A percentile compares a stretch with the other conserved stretches of the same genome.
Conservation (phyloP, 768 basidiomycete species). For the Gymnopilus dilepis region DNA sequence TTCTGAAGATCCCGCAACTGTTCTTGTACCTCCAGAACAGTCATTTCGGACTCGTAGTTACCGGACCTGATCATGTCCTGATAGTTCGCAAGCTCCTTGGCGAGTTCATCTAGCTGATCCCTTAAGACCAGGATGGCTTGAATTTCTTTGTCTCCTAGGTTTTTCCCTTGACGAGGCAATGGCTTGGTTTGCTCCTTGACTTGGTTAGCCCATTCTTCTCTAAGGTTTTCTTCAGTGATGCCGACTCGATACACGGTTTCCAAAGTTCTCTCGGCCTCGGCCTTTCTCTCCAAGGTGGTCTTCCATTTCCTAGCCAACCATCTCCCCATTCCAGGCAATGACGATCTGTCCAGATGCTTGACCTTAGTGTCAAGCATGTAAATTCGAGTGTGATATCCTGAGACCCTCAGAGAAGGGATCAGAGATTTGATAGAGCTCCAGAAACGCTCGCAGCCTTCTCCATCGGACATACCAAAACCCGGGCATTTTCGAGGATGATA, state of each 20-base stretch:
- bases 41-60: slow-evolving; percentile 4
- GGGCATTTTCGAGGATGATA: slow-evolving; percentile 39
- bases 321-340: slow-evolving; percentile 1
- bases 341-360: slow-evolving; percentile 12
- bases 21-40: neutral
- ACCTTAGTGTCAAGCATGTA: slow-evolving; percentile 20
- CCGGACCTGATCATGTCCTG: slow-evolving; percentile 6
- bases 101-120: slow-evolving; percentile 7
- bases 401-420: slow-evolving; percentile 16
- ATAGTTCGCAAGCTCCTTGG: slow-evolving; percentile 5
- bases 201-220: slow-evolving; percentile 28
- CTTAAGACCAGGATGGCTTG: slow-evolving; percentile 10
- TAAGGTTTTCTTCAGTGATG: neutral
- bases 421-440: too few relatives aligned
- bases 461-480: slow-evolving; percentile 34
- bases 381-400: slow-evolving; percentile 15
- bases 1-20: neutral
- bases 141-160: slow-evolving; percentile 5
- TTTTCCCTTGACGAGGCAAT: slow-evolving; percentile 10
- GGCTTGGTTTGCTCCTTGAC: too few relatives aligned
- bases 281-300: slow-evolving; percentile 1
- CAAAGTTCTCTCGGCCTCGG: slow-evolving; percentile 8
- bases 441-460: slow-evolving; percentile 37
- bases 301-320: slow-evolving; percentile 12
- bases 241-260: neutral